Evolutionary conservation across 129 eudicot genomes (phyloP), one percentile per base, ranked within the genome.

Genomic region (Arctium minus): DNA sequence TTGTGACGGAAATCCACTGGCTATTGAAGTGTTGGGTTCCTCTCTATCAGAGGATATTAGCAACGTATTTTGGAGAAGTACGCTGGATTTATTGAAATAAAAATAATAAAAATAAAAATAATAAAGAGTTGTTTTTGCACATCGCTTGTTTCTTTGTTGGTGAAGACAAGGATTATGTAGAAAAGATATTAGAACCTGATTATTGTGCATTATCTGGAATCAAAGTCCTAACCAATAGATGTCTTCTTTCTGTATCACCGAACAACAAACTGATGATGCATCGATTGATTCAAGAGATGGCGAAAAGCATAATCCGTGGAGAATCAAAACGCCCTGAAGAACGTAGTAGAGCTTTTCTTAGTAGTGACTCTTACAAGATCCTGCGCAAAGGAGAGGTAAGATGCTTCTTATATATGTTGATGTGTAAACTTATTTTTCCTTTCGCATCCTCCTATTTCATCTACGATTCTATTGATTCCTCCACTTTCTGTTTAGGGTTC

Each of bases 141-240:
- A 83, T 83, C 33, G 82, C 82, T 38, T 83, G 86, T 78, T 83
- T 83, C 69, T 83, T 77, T 83, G 39, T 77, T 50, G 82, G 82
- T 15, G 78, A 67, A 75, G 73, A 76, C 56, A 46, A 56, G 65
- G 81, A 77, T 29, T 70, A 65, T 29, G 60, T 53, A 2, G 68
- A 30, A 46, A 71, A 62, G 17, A 70, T 77, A 27, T 72, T 82
- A 30, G 85, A 71, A 31, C 82, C 48, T 8, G 69, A 71, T 37
- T 81, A 70, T 37, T 71, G 38, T 36, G 75, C 88, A 10, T 5
- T 5, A 13, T n/a, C 33, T 40, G 85, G 88, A n/a, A 76, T 86
- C 70, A n/a, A 76, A 29, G 76, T 42, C 32, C 83, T 86, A 8
- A 33, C 64, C 0, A 81, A 77, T 39, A 71, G 83, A 72, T 86